Percentiles rank a stretch among this genome's conserved stretches.
These are phyloP conservation scores for Epichloe elymi DNA, from an alignment of 2,329 filamentous ascomycete genomes.

Conservation along the genomic window DNA sequence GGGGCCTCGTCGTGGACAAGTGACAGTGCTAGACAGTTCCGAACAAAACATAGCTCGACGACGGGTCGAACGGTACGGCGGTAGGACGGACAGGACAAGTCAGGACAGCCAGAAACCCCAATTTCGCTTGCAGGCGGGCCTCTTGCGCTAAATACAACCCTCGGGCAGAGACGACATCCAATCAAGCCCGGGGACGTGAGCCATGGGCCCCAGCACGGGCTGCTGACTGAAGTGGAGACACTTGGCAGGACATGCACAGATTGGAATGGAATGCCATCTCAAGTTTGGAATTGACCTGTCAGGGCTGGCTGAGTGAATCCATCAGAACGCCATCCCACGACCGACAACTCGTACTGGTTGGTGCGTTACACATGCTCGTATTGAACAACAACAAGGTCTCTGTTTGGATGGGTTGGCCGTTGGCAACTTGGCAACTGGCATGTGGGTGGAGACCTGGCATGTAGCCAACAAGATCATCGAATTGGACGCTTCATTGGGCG, in stretches of 20 bases:
- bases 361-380: too few species aligned
- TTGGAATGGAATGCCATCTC: neutral
- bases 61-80: too few species aligned
- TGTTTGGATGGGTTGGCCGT: neutral
- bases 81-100: too few species aligned
- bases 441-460: neutral
- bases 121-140: conserved; percentile 11
- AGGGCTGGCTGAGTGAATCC: too few species aligned
- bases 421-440: neutral
- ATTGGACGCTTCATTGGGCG: too few species aligned
- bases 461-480: neutral
- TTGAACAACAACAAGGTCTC: too few species aligned
- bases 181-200: neutral
- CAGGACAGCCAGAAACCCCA: too few species aligned
- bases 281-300: too few species aligned
- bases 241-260: neutral
- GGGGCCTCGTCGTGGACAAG: neutral
- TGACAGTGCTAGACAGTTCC: neutral
- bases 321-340: too few species aligned
- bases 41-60: too few species aligned
- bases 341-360: too few species aligned
- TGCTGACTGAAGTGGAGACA: neutral
- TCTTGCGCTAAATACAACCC: neutral
- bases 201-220: neutral
- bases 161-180: neutral